phyloP scores from a whole-genome alignment of 208 protist genomes.

The Strigomonas galati region DNA sequence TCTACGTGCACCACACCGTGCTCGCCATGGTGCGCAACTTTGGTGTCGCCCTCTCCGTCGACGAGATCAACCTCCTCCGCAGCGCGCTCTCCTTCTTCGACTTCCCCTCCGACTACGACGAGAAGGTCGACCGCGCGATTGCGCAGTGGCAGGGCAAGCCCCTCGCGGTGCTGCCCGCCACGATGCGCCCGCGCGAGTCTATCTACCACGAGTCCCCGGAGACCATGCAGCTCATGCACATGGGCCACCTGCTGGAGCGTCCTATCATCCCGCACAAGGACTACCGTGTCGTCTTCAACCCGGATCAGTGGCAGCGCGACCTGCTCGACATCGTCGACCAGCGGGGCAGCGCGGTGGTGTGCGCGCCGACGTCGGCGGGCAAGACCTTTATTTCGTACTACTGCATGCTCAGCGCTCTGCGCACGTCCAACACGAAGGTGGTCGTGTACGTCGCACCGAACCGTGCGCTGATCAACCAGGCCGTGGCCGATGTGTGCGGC shows the following conservation, averaged over 20 bases:
- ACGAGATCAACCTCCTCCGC: constrained; percentile 73
- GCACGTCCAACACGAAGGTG: constrained; percentile 79
- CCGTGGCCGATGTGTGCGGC: constrained; percentile 90
- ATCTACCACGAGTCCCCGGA: constrained; percentile 60
- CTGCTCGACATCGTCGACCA: constrained; percentile 94
- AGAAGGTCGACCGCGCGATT: constrained; percentile 66
- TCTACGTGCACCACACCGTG: constrained; percentile 76
- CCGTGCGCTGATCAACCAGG: constrained; percentile 95
- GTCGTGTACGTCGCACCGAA: constrained; percentile 93
- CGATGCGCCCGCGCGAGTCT: constrained; percentile 39
- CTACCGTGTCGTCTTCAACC: constrained; percentile 92
- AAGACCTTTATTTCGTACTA: constrained; percentile 98
- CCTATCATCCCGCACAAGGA: constrained; percentile 62
- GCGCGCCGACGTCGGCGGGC: constrained; percentile 93
- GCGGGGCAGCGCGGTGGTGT: constrained; percentile 91
- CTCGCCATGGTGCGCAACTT: constrained; percentile 65
- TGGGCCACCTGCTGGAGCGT: constrained; percentile 89
- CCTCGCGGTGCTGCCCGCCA: constrained; percentile 33
- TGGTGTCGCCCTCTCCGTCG: constrained; percentile 46
- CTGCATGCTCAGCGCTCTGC: constrained; percentile 92
- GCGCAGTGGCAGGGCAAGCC: constrained; percentile 56
- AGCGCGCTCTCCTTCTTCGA: constrained; percentile 75
- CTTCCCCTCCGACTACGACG: constrained; percentile 71
- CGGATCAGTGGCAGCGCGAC: constrained; percentile 94
- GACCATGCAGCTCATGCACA: constrained; percentile 83